Conservation (phyloP, 2,329 filamentous ascomycete species). For the Grosmannia serpens region DNA sequence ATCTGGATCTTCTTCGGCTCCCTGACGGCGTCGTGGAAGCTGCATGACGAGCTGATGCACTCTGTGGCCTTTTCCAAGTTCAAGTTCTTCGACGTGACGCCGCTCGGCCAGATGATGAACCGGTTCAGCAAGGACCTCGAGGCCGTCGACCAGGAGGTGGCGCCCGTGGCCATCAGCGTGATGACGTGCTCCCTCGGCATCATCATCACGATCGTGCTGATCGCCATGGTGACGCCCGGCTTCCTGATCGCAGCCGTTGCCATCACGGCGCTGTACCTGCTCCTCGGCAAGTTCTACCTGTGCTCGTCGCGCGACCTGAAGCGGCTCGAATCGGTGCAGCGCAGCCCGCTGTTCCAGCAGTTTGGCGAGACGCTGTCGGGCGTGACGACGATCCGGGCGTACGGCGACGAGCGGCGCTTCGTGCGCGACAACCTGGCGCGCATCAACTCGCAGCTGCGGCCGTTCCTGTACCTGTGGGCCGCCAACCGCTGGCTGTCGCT, state of each 20-base stretch:
- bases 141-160: slow-evolving; percentile 89
- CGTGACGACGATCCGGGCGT: slow-evolving; percentile 93
- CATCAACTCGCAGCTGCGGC: slow-evolving; percentile 83
- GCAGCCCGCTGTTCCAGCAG: slow-evolving; percentile 93
- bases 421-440: slow-evolving; percentile 79
- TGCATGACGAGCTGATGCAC: slow-evolving; percentile 69
- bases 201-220: slow-evolving; percentile 75
- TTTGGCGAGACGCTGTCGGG: slow-evolving; percentile 93
- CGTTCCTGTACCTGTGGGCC: slow-evolving; percentile 94
- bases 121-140: slow-evolving; percentile 97
- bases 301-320: slow-evolving; percentile 91
- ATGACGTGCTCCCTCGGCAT: slow-evolving; percentile 56
- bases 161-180: slow-evolving; percentile 73
- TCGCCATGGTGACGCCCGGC: slow-evolving; percentile 76
- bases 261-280: slow-evolving; percentile 71
- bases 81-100: slow-evolving; percentile 95
- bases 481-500: slow-evolving; percentile 95
- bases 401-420: slow-evolving; percentile 87
- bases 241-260: slow-evolving; percentile 82
- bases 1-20: slow-evolving; percentile 88
- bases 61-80: slow-evolving; percentile 83
- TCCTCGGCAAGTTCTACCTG: slow-evolving; percentile 80
- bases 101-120: slow-evolving; percentile 93
- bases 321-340: slow-evolving; percentile 83
- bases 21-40: slow-evolving; percentile 70